A percentile compares a stretch with the other conserved stretches of the same genome.
Conservation (phyloP, 345 rosid species). For the Sisymbrium irio region DNA sequence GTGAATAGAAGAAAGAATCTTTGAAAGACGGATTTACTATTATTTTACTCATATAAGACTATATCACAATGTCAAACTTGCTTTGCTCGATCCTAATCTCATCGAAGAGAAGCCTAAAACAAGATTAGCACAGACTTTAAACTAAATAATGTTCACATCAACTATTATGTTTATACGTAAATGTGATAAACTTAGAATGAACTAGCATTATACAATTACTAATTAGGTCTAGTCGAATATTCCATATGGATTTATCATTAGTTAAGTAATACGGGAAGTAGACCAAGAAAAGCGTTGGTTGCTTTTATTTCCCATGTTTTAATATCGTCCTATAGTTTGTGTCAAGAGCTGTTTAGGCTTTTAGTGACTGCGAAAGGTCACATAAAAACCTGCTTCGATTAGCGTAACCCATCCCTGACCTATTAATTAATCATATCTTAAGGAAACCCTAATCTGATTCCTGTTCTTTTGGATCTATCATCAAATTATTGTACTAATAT, state of each 20-base stretch:
- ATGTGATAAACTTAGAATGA: not conserved
- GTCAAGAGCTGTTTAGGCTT: constrained; percentile 32
- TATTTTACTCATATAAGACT: not conserved
- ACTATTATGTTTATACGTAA: not conserved
- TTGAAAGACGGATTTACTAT: constrained; percentile 4
- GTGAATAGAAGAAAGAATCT: constrained; percentile 3
- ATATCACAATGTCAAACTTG: constrained; percentile 18
- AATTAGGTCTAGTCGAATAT: constrained; percentile 23
- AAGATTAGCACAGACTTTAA: constrained; percentile 17
- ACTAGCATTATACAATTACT: not conserved
- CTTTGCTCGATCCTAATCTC: constrained; percentile 14
- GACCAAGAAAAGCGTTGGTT: constrained; percentile 17
- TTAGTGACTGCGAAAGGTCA: constrained; percentile 24
- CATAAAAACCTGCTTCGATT: constrained; percentile 3
- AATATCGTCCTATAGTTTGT: constrained; percentile 14
- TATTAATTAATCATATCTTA: constrained; percentile 12
- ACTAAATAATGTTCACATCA: not conserved
- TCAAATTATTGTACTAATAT: not conserved
- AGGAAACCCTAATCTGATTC: constrained; percentile 25
- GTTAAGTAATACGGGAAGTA: not conserved
- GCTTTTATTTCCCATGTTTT: constrained; percentile 11
- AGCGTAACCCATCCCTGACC: constrained; percentile 15
- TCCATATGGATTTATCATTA: constrained; percentile 23
- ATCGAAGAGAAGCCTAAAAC: not conserved
- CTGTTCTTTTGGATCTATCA: constrained; percentile 26